Conservation (phyloP, 1,139 yeast genomes). For the Kurtzmaniella quercitrusa region DNA sequence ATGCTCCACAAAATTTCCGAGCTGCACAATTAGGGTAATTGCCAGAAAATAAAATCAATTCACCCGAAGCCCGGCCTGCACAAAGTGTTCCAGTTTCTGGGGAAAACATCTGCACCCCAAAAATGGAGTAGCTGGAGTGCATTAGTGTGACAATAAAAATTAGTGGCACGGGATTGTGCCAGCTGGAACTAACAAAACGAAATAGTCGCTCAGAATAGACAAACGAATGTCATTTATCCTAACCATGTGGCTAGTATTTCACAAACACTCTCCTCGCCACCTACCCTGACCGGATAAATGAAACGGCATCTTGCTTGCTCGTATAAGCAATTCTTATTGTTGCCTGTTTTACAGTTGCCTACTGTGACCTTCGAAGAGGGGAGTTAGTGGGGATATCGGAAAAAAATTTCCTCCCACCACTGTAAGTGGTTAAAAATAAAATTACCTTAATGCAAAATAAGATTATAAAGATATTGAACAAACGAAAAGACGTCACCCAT, state of each 20-base stretch:
- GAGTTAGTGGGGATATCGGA: neutral
- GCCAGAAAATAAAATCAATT: neutral
- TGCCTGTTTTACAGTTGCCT: no score
- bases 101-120: neutral
- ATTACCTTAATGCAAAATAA: neutral
- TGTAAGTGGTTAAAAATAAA: no score
- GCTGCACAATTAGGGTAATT: neutral
- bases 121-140: conserved; percentile 1
- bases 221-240: no score
- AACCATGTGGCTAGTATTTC: no score
- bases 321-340: no score
- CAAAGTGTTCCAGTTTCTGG: neutral
- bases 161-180: neutral
- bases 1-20: neutral
- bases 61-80: neutral
- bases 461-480: neutral
- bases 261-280: no score
- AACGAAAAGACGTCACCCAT: neutral
- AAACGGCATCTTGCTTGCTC: no score
- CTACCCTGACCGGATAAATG: no score
- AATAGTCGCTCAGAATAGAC: no score
- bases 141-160: neutral
- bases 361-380: neutral
- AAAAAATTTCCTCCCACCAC: neutral
- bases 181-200: neutral